A percentile compares a stretch with the other conserved stretches of the same genome.
These are phyloP conservation scores for Wallacemonas sp. DNA, from an alignment of 208 protist genomes.

Conservation along the genomic window DNA sequence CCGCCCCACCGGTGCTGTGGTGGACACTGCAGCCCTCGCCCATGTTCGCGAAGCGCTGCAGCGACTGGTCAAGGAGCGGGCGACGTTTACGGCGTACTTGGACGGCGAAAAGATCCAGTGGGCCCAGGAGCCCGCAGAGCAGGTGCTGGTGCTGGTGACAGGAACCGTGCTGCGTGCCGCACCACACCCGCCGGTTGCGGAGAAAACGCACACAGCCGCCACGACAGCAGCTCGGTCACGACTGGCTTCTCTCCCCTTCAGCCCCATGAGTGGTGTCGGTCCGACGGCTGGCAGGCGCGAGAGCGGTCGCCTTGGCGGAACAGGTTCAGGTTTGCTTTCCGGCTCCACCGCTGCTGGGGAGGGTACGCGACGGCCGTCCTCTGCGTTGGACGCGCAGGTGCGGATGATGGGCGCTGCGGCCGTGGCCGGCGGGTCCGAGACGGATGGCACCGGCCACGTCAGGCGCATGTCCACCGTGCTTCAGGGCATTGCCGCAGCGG, in stretches of 20 bases:
- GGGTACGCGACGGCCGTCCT: not conserved
- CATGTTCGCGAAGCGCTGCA: not conserved
- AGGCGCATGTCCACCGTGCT: conserved; percentile 1
- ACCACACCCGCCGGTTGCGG: conserved; percentile 12
- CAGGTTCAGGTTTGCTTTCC: not conserved
- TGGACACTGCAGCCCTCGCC: not conserved
- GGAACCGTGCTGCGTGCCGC: conserved; percentile 31
- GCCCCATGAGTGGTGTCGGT: not conserved
- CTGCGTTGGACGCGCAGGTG: not conserved
- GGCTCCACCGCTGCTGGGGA: not conserved
- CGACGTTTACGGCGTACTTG: conserved; percentile 25
- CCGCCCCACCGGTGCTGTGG: not conserved
- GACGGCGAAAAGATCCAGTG: conserved; percentile 64
- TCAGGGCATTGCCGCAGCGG: not conserved
- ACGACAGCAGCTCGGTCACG: not conserved
- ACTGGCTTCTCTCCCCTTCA: not conserved
- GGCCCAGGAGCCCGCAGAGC: conserved; percentile 52
- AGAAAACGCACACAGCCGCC: not conserved
- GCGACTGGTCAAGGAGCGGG: not conserved
- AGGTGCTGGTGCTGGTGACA: conserved; percentile 60
- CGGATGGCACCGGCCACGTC: not conserved
- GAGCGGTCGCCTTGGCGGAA: not conserved
- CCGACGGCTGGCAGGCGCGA: not conserved
- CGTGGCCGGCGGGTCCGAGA: not conserved
- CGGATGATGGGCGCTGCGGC: not conserved